phyloP scores from a whole-genome alignment of 2,329 filamentous ascomycete species.

The Fusarium gaditjirri region DNA sequence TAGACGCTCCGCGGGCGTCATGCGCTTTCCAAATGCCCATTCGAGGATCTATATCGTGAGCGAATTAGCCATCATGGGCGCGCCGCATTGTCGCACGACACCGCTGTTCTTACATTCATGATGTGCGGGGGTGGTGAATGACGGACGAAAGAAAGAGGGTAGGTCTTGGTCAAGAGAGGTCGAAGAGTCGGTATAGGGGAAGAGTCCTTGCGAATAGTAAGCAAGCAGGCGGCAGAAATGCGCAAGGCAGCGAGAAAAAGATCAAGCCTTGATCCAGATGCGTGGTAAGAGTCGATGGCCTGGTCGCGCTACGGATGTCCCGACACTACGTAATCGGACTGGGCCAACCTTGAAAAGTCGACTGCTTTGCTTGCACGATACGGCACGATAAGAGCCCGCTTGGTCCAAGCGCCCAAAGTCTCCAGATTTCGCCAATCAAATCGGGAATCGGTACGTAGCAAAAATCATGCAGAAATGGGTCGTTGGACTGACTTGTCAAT shows the following conservation, averaged over 20 bases:
- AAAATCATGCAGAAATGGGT: conserved; percentile 49
- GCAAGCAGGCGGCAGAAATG: conserved; percentile 3
- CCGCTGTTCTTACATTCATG: conserved; percentile 45
- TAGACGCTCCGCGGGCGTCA: conserved; percentile 92
- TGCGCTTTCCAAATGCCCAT: conserved; percentile 99
- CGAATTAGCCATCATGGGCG: conserved; percentile 33
- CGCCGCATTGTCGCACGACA: conserved; percentile 26
- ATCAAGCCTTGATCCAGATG: conserved; percentile 6
- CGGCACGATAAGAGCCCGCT: conserved; percentile 44
- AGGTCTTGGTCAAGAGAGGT: neutral
- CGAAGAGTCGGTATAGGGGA: neutral
- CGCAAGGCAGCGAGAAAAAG: conserved; percentile 37
- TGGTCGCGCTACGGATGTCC: conserved; percentile 25
- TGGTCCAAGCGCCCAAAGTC: conserved; percentile 26
- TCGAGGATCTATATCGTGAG: conserved; percentile 78
- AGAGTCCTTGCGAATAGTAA: neutral
- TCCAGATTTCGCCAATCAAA: conserved; percentile 45
- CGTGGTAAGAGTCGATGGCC: conserved; percentile 34
- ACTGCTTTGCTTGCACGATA: neutral
- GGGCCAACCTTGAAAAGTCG: conserved; percentile 20
- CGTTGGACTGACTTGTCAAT: conserved; percentile 33
- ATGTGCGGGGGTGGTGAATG: conserved; percentile 33
- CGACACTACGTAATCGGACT: conserved; percentile 36
- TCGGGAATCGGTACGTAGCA: conserved; percentile 40
- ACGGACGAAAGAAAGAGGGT: conserved; percentile 2